Evolutionary conservation across 2,329 filamentous ascomycete species (phyloP), one percentile per base, ranked within the genome.

Genomic region (Apiospora saccharicola): DNA sequence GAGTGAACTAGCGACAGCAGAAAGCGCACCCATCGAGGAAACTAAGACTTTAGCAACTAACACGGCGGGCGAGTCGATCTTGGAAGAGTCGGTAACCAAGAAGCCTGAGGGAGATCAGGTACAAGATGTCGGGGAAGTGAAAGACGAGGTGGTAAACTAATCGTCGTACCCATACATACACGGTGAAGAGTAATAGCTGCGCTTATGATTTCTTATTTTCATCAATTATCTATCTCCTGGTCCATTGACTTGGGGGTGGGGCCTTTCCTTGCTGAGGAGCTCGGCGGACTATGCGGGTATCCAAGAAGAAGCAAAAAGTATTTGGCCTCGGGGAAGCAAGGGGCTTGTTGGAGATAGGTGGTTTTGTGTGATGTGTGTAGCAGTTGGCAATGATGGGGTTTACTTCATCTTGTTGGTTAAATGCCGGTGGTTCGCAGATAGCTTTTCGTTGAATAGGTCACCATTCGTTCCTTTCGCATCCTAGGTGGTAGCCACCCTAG

Each of bases 31-130:
- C 26, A 22, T 46, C 41, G 76, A 78, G 67, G 79, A 80, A 70
- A 78, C 75, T 8, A 80, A 80, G 70, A 76, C 79, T 13, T 73
- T 80, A 16, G 79, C 72, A 53, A 79, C 79, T 4, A 80, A 80
- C 53, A 78, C 74, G 22, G 79, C 79, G 34, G 79, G 80, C 51
- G 79, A 81, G 71, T 77, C 79, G 14, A 77, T 80, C 70, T 68
- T 79, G 72, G 74, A 80, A 69, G 79, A 81, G 72, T 78, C 76
- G 10, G 70, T 80, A 34, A 74, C 78, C 41, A 80, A 81, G 75
- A 78, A 79, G 67, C 73, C 76, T 6, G 73, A 72, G 5, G 73
- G 74, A 41, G 78, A 80, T 70, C 75, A 81, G 73, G 79, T 80
- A n/a, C 57, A 77, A 71, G 73, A 70, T 44, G 80, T 80, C 24